Conservation (phyloP, 768 basidiomycete species). For the Terana coerulea region DNA sequence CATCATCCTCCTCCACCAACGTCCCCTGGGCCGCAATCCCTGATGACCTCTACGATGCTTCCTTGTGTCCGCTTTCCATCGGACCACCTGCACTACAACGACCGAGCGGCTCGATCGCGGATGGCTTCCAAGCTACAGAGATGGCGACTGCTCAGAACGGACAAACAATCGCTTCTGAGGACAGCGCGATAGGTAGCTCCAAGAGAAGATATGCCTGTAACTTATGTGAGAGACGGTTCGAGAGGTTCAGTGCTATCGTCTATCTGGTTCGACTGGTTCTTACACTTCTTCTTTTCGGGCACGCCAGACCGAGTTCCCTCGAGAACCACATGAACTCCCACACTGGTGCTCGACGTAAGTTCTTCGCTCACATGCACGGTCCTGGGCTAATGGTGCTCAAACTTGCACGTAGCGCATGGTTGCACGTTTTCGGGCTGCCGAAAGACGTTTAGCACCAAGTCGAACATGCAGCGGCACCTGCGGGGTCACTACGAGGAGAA, state of each 20-base stretch:
- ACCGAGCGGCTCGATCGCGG: no score
- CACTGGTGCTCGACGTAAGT: conserved; percentile 7
- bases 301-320: conserved; percentile 4
- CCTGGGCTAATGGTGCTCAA: neutral
- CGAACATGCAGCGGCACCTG: conserved; percentile 10
- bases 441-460: conserved; percentile 5
- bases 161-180: neutral
- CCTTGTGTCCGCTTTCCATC: no score
- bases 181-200: no score
- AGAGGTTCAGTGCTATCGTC: neutral
- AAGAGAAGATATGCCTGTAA: neutral
- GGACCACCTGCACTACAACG: no score
- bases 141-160: neutral
- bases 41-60: no score
- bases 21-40: no score
- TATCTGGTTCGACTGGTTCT: neutral
- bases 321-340: conserved; percentile 11
- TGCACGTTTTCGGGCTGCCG: conserved; percentile 1
- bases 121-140: no score
- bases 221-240: neutral
- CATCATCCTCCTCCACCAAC: no score
- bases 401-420: conserved; percentile 1
- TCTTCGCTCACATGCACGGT: neutral
- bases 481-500: conserved; percentile 4
- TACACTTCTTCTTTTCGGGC: neutral